phyloP scores from a whole-genome alignment of 1,139 yeast genomes.

The Nadsonia commutata region DNA sequence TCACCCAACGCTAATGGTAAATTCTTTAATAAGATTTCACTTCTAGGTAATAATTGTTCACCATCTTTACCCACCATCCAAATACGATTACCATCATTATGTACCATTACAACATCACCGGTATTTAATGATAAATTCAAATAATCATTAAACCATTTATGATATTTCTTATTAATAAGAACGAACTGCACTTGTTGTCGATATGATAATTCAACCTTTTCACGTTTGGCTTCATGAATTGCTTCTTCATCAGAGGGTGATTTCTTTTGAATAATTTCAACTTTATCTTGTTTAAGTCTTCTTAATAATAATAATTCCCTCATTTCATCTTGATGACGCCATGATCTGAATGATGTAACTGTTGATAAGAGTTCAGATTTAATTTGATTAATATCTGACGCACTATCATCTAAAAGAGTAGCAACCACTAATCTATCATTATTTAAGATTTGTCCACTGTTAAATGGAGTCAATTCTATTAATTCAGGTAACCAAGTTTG shows the following conservation, averaged over 20 bases:
- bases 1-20: no score
- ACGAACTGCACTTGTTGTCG: neutral
- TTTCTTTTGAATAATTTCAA: neutral
- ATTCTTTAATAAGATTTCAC: no score
- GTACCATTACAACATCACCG: no score
- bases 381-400: neutral
- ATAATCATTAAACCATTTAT: no score
- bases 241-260: neutral
- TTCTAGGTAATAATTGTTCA: no score
- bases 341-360: neutral
- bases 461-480: neutral
- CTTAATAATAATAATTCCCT: neutral
- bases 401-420: neutral
- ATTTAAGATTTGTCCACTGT: neutral
- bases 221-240: neutral
- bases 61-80: no score
- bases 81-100: no score
- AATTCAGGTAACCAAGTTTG: neutral
- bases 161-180: no score
- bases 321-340: neutral
- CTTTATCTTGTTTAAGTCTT: neutral
- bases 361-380: neutral
- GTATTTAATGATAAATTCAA: no score
- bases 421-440: neutral
- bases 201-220: neutral